A percentile compares a stretch with the other conserved stretches of the same genome.
phyloP scores from a whole-genome alignment of 2,329 filamentous ascomycete genomes.

The Penicillium janthinellum region DNA sequence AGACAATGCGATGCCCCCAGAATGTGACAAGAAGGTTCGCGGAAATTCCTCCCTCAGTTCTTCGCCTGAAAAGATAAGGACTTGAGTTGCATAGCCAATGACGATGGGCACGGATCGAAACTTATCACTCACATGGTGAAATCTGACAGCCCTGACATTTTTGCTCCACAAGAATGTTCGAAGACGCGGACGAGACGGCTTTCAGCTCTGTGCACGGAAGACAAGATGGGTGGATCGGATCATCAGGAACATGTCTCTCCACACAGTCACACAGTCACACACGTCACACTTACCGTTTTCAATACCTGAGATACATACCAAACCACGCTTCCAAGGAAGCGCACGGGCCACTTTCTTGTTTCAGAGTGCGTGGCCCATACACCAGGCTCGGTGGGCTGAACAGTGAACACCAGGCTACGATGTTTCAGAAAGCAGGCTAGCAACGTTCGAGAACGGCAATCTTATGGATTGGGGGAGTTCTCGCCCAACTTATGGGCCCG shows the following conservation, averaged over 20 bases:
- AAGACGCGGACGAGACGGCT: not conserved
- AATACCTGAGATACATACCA: not conserved
- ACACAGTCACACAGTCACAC: not conserved
- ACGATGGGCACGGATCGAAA: not conserved
- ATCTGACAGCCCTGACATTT: constrained; percentile 5
- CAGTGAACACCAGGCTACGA: constrained; percentile 1
- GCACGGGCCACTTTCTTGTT: not conserved
- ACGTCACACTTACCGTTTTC: not conserved
- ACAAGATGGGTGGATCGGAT: not conserved
- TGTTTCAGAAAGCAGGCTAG: not conserved
- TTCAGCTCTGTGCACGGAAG: not conserved
- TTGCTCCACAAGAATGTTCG: constrained; percentile 2
- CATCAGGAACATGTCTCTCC: not conserved
- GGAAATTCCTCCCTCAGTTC: constrained; percentile 18
- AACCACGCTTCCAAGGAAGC: not conserved
- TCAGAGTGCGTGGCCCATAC: not conserved
- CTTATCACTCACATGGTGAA: not conserved
- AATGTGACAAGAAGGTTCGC: constrained; percentile 17
- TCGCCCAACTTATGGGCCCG: no score
- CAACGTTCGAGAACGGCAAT: not conserved
- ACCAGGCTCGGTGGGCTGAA: no score
- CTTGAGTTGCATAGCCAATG: not conserved
- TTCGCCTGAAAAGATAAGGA: not conserved
- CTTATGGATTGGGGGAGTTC: not conserved
- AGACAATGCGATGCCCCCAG: constrained; percentile 9